A percentile compares a stretch with the other conserved stretches of the same genome.
Conservation (phyloP, 441 rosid genomes). For the Pelargonium fulgidum region DNA sequence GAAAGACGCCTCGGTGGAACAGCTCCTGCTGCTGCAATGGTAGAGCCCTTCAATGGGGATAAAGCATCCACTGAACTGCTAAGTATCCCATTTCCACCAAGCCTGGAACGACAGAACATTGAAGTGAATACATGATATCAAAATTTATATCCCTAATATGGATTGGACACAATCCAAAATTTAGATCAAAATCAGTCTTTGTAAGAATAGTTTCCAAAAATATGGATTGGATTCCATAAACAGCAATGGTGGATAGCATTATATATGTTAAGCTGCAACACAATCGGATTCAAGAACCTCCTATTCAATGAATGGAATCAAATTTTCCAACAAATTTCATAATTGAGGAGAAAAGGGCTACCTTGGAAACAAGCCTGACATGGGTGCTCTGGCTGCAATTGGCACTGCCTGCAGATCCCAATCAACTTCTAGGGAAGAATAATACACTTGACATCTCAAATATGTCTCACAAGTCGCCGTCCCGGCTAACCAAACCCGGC, state of each 20-base stretch:
- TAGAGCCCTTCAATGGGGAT: conserved; percentile 45
- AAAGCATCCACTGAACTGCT: conserved; percentile 46
- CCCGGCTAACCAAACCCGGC: conserved; percentile 54
- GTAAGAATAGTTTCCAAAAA: too few relatives aligned
- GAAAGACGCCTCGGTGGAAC: conserved; percentile 19
- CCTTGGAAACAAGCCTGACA: background rate
- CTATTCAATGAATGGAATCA: too few relatives aligned
- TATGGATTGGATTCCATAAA: too few relatives aligned
- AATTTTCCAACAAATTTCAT: too few relatives aligned
- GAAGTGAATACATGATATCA: too few relatives aligned
- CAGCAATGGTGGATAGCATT: too few relatives aligned
- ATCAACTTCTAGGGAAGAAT: conserved; percentile 69
- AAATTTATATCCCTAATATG: too few relatives aligned
- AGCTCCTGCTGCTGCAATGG: conserved; percentile 26
- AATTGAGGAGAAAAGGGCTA: background rate
- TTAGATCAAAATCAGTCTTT: too few relatives aligned
- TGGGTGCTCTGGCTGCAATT: background rate
- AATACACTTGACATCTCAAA: conserved; percentile 73
- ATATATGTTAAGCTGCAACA: too few relatives aligned
- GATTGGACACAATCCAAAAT: too few relatives aligned
- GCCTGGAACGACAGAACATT: too few relatives aligned
- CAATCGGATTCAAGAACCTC: too few relatives aligned
- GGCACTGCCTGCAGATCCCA: conserved; percentile 74
- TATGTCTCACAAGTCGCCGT: conserved; percentile 76
- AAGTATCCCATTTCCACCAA: conserved; percentile 47